Base-by-base conservation (phyloP, 306 rosid genomes). In the Cucurbita maxima region DNA sequence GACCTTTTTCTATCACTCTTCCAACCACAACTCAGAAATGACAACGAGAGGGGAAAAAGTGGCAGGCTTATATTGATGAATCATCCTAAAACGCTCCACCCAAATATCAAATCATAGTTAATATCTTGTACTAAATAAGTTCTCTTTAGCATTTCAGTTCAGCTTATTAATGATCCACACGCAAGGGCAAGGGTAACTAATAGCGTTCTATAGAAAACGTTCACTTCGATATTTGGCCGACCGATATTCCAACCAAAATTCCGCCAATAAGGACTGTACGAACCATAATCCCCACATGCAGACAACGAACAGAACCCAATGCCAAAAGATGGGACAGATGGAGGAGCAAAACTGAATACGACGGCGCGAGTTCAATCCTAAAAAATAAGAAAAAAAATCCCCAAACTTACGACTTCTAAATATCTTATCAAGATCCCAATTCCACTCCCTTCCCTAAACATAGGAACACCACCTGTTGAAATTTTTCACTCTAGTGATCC, bases 201-300 rank as follows among this genome's bases (percentile, higher is more conserved):
- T 20, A 43, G 38, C 25, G 11, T 44, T 45, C 11, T 0, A 64
- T 43, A 67, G 5, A 66, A 48, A 15, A 50, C 43, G 37, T 44
- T 44, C 72, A 66, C 9, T 41, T 44, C 10, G 8, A 64, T 10
- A 66, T 15, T 63, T 41, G 51, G 13, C 73, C 73, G 56, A 47
- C 71, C 45, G 16, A 50, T 25, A 20, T 1, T 25, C 11, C 22
- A 20, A 14, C 74, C 30, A 25, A 50, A 48, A 47, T 48, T 47
- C 20, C 0, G 9, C 13, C 36, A 48, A 15, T 25, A 10, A 70
- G 22, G 7, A 30, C 1, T 6, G 44, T 44, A 18, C 45, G 19
- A 70, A 70, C 41, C 45, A 70, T 10, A 70, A 70, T 48, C 74
- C 43, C 74, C 74, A 70, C 74, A 70, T 50, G 58, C 74, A 70